Conservation (phyloP, 2,329 filamentous ascomycete species). For the Aureobasidium sp. region DNA sequence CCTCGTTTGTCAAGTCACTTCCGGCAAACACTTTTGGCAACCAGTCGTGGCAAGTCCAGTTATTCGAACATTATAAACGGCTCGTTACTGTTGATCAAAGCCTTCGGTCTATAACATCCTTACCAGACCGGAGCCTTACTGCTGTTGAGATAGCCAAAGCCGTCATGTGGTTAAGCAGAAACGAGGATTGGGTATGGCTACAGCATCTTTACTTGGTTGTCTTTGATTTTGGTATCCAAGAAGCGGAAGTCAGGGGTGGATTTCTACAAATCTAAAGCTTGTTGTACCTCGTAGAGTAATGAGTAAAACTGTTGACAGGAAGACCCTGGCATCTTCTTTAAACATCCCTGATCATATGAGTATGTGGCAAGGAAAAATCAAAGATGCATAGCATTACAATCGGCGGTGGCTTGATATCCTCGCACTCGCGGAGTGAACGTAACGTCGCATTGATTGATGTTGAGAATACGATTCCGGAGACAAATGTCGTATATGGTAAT, state of each 20-base stretch:
- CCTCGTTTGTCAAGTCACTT: slow-evolving; percentile 68
- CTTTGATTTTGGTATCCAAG: slow-evolving; percentile 76
- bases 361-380: background rate
- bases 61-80: slow-evolving; percentile 74
- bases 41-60: slow-evolving; percentile 58
- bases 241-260: slow-evolving; percentile 49
- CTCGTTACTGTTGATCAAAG: slow-evolving; percentile 67
- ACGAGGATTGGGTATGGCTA: slow-evolving; percentile 70
- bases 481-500: too few species aligned
- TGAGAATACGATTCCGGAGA: too few species aligned
- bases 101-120: slow-evolving; percentile 49
- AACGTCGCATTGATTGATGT: too few species aligned
- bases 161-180: slow-evolving; percentile 66
- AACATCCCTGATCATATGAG: background rate
- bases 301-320: background rate
- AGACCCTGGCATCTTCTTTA: background rate
- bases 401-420: too few species aligned
- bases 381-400: background rate
- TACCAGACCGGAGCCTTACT: slow-evolving; percentile 55
- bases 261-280: background rate
- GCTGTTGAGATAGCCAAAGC: slow-evolving; percentile 75
- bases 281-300: background rate
- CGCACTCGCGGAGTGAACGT: too few species aligned
- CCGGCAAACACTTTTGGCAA: slow-evolving; percentile 73
- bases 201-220: slow-evolving; percentile 76